Evolutionary conservation across 176 grass and related monocot genomes (phyloP).

Genomic region (Zizania latifolia): DNA sequence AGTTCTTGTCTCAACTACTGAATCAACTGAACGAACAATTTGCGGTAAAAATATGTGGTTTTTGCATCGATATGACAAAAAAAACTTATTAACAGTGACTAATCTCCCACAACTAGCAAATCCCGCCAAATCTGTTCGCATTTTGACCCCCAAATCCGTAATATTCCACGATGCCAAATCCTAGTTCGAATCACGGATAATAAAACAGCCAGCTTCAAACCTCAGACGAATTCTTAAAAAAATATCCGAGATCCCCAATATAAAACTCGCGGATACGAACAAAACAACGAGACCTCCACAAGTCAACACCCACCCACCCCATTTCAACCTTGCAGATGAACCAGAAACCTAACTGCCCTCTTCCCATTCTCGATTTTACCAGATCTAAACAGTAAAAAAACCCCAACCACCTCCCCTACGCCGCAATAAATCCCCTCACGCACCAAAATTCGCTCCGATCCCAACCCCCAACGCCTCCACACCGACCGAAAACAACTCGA

Average conservation of each 20-base stretch:
- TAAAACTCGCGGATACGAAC: constrained; percentile 24
- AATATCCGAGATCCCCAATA: background rate
- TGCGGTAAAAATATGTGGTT: background rate
- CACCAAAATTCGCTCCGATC: background rate
- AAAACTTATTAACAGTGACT: background rate
- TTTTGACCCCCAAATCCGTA: background rate
- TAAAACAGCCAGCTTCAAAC: constrained; percentile 7
- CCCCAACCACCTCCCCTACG: background rate
- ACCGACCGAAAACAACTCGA: background rate
- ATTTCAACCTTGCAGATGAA: constrained; percentile 22
- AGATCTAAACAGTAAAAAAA: constrained; percentile 34
- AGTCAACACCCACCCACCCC: constrained; percentile 17
- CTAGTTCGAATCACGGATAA: background rate
- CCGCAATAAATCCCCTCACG: background rate
- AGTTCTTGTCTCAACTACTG: constrained; percentile 8
- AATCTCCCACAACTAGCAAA: background rate
- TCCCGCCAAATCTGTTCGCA: background rate
- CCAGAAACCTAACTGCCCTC: constrained; percentile 11
- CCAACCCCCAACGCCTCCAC: background rate
- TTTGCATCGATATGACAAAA: background rate
- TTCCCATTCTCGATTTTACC: background rate
- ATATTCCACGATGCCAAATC: background rate
- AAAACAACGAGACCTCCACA: constrained; percentile 25
- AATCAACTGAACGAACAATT: constrained; percentile 1
- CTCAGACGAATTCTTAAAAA: background rate